Evolutionary conservation across 2,329 filamentous ascomycete species (phyloP).

Genomic region (Xylaria polymorpha): DNA sequence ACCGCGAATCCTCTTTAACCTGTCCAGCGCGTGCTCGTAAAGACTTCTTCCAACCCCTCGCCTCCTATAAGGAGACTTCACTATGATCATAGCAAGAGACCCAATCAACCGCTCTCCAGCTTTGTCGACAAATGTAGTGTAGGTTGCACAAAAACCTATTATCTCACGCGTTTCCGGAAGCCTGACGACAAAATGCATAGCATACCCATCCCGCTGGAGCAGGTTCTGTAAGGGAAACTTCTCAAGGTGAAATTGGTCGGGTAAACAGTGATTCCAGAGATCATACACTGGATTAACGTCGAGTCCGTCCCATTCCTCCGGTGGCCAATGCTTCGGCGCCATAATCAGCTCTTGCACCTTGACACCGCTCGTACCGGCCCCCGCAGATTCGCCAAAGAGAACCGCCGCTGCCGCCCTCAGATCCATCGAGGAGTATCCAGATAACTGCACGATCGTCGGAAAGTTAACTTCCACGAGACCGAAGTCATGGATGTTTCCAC

Average conservation of each 20-base stretch:
- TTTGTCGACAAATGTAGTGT: conserved; percentile 67
- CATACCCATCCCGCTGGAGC: conserved; percentile 65
- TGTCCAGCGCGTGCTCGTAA: conserved; percentile 62
- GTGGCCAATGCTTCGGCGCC: conserved; percentile 55
- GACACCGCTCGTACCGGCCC: conserved; percentile 37
- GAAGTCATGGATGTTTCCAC: conserved; percentile 58
- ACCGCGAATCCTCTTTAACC: conserved; percentile 62
- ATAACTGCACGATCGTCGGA: conserved; percentile 63
- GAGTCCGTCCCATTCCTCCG: conserved; percentile 52
- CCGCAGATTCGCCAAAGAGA: conserved; percentile 58
- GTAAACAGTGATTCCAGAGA: conserved; percentile 61
- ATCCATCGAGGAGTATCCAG: conserved; percentile 60
- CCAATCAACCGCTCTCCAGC: conserved; percentile 65
- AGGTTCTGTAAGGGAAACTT: conserved; percentile 57
- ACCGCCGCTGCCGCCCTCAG: conserved; percentile 64
- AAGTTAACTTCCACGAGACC: conserved; percentile 57
- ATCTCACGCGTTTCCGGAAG: conserved; percentile 57
- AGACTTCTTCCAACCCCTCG: conserved; percentile 65
- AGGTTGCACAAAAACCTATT: conserved; percentile 70
- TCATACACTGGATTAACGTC: conserved; percentile 55
- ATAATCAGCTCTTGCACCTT: conserved; percentile 50
- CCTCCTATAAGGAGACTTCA: conserved; percentile 59
- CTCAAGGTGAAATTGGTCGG: conserved; percentile 60
- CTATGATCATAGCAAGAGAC: conserved; percentile 66
- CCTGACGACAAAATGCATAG: conserved; percentile 67